Conservation (phyloP, 805 yeast species). For the Candida coleopterorum region DNA sequence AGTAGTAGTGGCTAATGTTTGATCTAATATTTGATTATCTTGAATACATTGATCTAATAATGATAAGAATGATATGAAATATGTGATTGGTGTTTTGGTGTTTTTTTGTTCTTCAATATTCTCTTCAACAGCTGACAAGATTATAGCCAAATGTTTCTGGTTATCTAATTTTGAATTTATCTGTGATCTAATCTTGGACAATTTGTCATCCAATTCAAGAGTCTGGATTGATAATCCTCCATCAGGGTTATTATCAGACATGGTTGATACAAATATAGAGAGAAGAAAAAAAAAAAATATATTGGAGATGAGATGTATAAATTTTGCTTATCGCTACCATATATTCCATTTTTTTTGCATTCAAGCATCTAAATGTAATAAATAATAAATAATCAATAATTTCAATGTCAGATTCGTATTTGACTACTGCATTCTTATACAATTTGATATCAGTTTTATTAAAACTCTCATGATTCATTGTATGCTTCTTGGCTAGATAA, state of each 20-base stretch:
- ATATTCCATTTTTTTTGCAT: too few relatives aligned
- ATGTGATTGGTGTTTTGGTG: constrained; percentile 66
- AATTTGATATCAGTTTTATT: constrained; percentile 17
- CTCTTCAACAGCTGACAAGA: constrained; percentile 87
- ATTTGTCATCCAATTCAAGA: constrained; percentile 56
- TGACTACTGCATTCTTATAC: constrained; percentile 13
- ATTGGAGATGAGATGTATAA: constrained; percentile 9
- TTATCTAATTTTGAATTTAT: constrained; percentile 75
- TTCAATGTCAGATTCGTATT: constrained; percentile 24
- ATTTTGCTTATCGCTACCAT: too few relatives aligned
- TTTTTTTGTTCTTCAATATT: constrained; percentile 66
- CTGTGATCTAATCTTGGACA: constrained; percentile 68
- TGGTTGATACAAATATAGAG: constrained; percentile 10
- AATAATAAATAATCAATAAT: constrained; percentile 25
- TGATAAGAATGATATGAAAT: constrained; percentile 79
- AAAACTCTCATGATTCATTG: constrained; percentile 22
- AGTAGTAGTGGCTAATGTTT: constrained; percentile 64
- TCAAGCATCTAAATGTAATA: constrained; percentile 29
- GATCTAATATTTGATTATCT: constrained; percentile 50
- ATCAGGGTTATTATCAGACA: constrained; percentile 34
- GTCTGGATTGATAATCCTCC: constrained; percentile 30
- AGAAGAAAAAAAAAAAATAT: neutral
- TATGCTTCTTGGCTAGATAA: constrained; percentile 43
- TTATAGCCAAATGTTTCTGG: constrained; percentile 79
- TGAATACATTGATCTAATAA: constrained; percentile 68